These are phyloP conservation scores for Ustilago loliicola DNA, from an alignment of 1,284 basidiomycete species.

Conservation along the genomic window DNA sequence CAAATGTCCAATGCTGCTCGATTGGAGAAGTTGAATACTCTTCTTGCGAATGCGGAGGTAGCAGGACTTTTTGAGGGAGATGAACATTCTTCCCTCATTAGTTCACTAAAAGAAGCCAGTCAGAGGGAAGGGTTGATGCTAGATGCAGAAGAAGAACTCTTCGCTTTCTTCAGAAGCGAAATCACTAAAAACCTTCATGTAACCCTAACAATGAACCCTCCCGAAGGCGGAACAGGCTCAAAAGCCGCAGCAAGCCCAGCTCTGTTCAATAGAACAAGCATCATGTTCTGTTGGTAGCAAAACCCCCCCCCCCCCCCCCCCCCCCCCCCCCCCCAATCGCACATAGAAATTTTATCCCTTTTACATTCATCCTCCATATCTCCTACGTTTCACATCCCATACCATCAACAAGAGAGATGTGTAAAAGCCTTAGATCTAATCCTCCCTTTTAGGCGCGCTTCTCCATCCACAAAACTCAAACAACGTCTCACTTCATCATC, in stretches of 20 bases:
- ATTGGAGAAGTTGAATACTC: constrained; percentile 98
- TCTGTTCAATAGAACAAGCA: constrained; percentile 62
- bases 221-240: constrained; percentile 92
- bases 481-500: too few relatives aligned
- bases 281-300: constrained; percentile 65
- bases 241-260: constrained; percentile 93
- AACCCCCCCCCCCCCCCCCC: too few relatives aligned
- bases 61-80: constrained; percentile 90
- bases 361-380: too few relatives aligned
- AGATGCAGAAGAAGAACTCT: constrained; percentile 84
- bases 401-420: too few relatives aligned
- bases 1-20: constrained; percentile 99
- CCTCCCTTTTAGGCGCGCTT: too few relatives aligned
- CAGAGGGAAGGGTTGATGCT: constrained; percentile 97
- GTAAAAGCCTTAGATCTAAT: too few relatives aligned
- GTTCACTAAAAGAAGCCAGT: constrained; percentile 97
- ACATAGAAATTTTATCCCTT: too few relatives aligned
- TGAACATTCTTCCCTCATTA: constrained; percentile 96
- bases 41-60: constrained; percentile 99
- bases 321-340: too few relatives aligned
- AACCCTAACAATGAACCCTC: constrained; percentile 98
- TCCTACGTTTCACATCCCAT: too few relatives aligned
- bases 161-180: constrained; percentile 61
- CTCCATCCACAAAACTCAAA: too few relatives aligned
- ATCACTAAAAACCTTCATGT: constrained; percentile 67